These are phyloP conservation scores for Neurospora sp. DNA, from an alignment of 495 filamentous ascomycete genomes.

Conservation along the genomic window DNA sequence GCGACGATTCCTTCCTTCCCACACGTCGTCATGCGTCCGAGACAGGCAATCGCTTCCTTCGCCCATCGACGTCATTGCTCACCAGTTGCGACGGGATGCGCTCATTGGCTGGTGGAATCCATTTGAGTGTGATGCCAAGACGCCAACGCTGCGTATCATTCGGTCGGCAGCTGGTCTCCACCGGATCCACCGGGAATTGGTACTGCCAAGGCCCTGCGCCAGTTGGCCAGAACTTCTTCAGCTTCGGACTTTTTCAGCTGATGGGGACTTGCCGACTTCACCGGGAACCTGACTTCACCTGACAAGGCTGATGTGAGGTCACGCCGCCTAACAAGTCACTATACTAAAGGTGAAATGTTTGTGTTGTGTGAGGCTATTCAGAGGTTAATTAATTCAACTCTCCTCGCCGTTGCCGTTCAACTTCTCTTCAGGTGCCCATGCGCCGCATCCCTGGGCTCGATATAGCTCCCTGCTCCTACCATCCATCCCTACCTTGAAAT, in stretches of 20 bases:
- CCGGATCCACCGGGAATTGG: neutral
- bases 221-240: neutral
- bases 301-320: neutral
- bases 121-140: neutral
- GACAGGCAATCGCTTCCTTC: neutral
- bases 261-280: neutral
- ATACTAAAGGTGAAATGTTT: neutral
- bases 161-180: neutral
- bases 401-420: neutral
- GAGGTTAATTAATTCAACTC: neutral
- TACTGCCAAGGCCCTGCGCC: neutral
- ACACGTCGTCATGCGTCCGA: neutral
- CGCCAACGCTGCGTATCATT: neutral
- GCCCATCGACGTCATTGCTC: neutral
- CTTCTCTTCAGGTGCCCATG: neutral
- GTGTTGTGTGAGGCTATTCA: neutral
- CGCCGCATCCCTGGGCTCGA: neutral
- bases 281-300: neutral
- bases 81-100: neutral
- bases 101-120: neutral
- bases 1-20: neutral
- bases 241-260: neutral
- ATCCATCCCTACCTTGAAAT: neutral
- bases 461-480: neutral
- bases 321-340: neutral